Evolutionary conservation across 2,329 filamentous ascomycete genomes (phyloP).

Genomic region (Sporothrix globosa): DNA sequence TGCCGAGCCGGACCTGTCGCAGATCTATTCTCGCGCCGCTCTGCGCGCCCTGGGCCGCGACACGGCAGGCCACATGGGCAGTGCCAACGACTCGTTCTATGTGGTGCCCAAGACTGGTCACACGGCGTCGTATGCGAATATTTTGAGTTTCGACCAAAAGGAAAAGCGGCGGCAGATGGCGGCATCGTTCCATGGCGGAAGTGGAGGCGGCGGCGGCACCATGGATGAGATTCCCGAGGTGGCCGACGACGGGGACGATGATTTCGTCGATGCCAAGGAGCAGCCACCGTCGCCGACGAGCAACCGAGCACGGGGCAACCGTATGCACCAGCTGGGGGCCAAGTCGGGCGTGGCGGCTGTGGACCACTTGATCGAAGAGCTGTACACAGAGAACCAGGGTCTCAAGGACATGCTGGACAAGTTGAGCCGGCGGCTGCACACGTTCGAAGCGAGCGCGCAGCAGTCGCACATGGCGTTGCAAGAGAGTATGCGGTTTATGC

Average conservation of each 20-base stretch:
- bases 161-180: conserved; percentile 62
- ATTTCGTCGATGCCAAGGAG: conserved; percentile 86
- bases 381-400: conserved; percentile 84
- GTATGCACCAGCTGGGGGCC: conserved; percentile 27
- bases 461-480: conserved; percentile 83
- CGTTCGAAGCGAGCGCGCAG: conserved; percentile 91
- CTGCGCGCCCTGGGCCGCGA: conserved; percentile 76
- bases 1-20: conserved; percentile 74
- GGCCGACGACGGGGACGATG: conserved; percentile 70
- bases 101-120: conserved; percentile 90
- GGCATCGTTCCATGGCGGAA: conserved; percentile 52
- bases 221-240: conserved; percentile 43
- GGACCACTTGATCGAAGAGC: conserved; percentile 78
- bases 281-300: conserved; percentile 34
- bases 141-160: conserved; percentile 71
- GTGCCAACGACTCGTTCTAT: conserved; percentile 79
- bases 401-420: conserved; percentile 85
- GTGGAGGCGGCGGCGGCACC: conserved; percentile 37
- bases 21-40: conserved; percentile 83
- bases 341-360: conserved; percentile 34
- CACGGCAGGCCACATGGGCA: conserved; percentile 51
- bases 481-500: conserved; percentile 73
- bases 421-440: conserved; percentile 81
- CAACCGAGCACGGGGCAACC: conserved; percentile 31
- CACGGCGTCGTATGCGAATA: conserved; percentile 90